Conservation (phyloP, 2,329 filamentous ascomycete species). For the Trichophyton schoenleinii region DNA sequence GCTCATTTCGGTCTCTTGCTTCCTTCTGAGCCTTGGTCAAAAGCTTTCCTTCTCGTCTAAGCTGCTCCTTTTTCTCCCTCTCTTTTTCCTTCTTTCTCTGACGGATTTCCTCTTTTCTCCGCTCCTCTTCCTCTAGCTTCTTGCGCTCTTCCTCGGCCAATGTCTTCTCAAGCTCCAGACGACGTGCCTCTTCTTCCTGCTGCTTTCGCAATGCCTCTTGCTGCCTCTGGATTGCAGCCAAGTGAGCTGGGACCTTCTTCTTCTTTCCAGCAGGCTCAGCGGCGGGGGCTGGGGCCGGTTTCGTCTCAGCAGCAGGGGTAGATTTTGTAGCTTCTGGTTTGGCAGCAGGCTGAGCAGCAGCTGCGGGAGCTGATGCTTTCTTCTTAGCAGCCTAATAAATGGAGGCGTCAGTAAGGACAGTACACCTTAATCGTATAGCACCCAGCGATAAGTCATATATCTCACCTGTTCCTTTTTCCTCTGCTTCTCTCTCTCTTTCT, state of each 20-base stretch:
- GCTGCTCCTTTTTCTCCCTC: slow-evolving; percentile 39
- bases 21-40: slow-evolving; percentile 39
- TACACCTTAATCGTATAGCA: neutral
- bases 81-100: slow-evolving; percentile 38
- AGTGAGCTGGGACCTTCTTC: slow-evolving; percentile 65
- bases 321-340: slow-evolving; percentile 38
- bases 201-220: slow-evolving; percentile 35
- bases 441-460: slow-evolving; percentile 7
- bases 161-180: slow-evolving; percentile 29
- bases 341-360: slow-evolving; percentile 39
- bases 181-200: slow-evolving; percentile 35
- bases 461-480: slow-evolving; percentile 91
- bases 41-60: slow-evolving; percentile 37
- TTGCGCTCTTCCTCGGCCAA: slow-evolving; percentile 28
- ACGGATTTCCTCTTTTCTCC: slow-evolving; percentile 35
- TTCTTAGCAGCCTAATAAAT: slow-evolving; percentile 62
- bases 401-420: slow-evolving; percentile 3
- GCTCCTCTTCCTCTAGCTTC: slow-evolving; percentile 34
- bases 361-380: slow-evolving; percentile 46
- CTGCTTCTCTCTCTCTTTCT: slow-evolving; percentile 97
- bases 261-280: slow-evolving; percentile 46
- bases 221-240: slow-evolving; percentile 39
- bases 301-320: slow-evolving; percentile 26
- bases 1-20: slow-evolving; percentile 35
- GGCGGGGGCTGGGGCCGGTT: slow-evolving; percentile 24